Base-by-base conservation (phyloP, 192 early-diverging fungal genomes). In the Podila epigama region DNA sequence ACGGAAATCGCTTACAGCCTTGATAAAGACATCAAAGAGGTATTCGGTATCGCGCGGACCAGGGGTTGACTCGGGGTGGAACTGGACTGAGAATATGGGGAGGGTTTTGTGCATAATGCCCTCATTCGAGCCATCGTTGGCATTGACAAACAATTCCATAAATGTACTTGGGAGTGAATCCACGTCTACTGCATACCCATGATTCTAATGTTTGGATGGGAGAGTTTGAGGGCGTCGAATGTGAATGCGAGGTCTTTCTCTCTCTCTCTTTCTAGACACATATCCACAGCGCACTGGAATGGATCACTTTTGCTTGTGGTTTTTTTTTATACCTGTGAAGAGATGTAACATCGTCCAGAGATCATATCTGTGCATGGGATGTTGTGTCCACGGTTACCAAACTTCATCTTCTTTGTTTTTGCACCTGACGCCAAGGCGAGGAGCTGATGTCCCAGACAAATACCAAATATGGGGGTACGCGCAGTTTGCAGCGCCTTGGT, bases 91-190 rank as follows among this genome's bases (percentile, higher is more conserved):
- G 81, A 97, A 99, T 81, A 93, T 95, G 34, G 97, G 97, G 18
- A 96, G 79, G 12, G 89, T 84, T 39, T 84, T 90, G 86, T 97
- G 93, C 72, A 93, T 90, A 69, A 99, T 97, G 55, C 97, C 97
- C 85, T 99, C 97, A 89, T 99, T 99, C n/a, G 96, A 96, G 3
- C 93, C 92, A 80, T 99, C 97, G 81, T 99, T 99, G 72, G 96
- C 96, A 63, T 99, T 99, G 67, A 97, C 92, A 84, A 98, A 99
- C 51, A 95, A 88, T 79, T 97, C 95, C 80, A 89, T 84, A 84
- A 87, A 96, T 18, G 86, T 88, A 0, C 63, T 54, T 6, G 91
- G 84, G 42, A 99, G 85, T 4, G 95, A 91, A 6, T 63, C 65
- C 44, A 89, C 87, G 80, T 97, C 92, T 64, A 99, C 97, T 11